phyloP scores from a whole-genome alignment of 352 stramenopile species.

The Phytophthora rubi region DNA sequence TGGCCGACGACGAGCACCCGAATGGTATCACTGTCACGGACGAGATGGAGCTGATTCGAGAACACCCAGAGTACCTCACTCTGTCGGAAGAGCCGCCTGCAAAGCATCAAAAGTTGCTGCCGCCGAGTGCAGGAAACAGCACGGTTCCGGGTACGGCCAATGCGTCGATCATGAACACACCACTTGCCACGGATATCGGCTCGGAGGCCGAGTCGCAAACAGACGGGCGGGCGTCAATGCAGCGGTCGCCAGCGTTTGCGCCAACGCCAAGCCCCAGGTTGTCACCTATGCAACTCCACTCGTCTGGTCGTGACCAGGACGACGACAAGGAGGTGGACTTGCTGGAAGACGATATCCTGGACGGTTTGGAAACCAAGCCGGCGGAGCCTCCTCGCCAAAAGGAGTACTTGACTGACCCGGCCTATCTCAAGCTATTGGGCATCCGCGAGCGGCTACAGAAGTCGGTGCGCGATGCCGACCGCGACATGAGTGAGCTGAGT shows the following conservation, averaged over 20 bases:
- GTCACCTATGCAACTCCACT: slow-evolving; percentile 45
- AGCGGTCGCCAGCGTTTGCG: slow-evolving; percentile 68
- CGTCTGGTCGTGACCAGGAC: slow-evolving; percentile 35
- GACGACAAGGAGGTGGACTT: slow-evolving; percentile 83
- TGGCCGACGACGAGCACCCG: slow-evolving; percentile 78
- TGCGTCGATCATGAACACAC: slow-evolving; percentile 72
- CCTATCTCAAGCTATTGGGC: slow-evolving; percentile 69
- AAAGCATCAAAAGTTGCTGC: slow-evolving; percentile 50
- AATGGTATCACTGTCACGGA: slow-evolving; percentile 77
- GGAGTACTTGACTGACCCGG: slow-evolving; percentile 66
- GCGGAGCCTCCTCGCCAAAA: slow-evolving; percentile 35
- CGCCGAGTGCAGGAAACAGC: slow-evolving; percentile 21
- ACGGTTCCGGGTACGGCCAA: slow-evolving; percentile 39
- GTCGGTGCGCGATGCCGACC: slow-evolving; percentile 68
- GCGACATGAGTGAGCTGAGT: slow-evolving; percentile 67
- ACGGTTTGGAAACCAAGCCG: slow-evolving; percentile 73
- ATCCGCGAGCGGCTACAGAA: slow-evolving; percentile 74
- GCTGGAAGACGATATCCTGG: slow-evolving; percentile 79
- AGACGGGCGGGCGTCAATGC: slow-evolving; percentile 60
- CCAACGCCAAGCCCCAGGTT: slow-evolving; percentile 59
- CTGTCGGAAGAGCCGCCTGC: slow-evolving; percentile 54
- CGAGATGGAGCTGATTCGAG: slow-evolving; percentile 83
- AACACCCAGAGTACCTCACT: slow-evolving; percentile 83
- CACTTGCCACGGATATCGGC: slow-evolving; percentile 69
- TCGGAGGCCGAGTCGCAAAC: slow-evolving; percentile 70